These are phyloP conservation scores for Skeletonema potamos DNA, from an alignment of 108 stramenopile species.

Conservation along the genomic window DNA sequence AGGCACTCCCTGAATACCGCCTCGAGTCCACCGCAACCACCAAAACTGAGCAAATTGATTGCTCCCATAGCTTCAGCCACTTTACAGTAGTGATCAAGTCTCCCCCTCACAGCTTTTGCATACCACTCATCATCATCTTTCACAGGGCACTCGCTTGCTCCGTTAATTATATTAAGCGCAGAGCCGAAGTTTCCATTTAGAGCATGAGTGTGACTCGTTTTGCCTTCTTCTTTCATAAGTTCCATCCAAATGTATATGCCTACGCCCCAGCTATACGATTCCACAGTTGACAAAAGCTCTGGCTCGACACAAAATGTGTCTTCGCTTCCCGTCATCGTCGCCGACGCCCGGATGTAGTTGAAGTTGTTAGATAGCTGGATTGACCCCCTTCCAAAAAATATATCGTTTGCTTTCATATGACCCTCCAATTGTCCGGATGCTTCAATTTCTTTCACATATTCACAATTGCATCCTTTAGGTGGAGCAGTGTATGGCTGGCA, in stretches of 20 bases:
- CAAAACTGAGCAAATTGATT: constrained; percentile 14
- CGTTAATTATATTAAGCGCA: constrained; percentile 22
- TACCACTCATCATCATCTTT: constrained; percentile 13
- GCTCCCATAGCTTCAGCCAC: constrained; percentile 22
- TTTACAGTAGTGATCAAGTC: constrained; percentile 33
- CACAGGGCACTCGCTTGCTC: constrained; percentile 21
- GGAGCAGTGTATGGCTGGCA: constrained; percentile 33
- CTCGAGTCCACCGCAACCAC: constrained; percentile 21
- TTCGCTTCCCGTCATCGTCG: constrained; percentile 28
- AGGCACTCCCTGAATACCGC: constrained; percentile 11
- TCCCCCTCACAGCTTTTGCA: constrained; percentile 3
- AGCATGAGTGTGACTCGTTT: constrained; percentile 23
- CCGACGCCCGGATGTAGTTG: constrained; percentile 34
- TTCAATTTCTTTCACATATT: constrained; percentile 38
- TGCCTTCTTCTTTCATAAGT: constrained; percentile 20
- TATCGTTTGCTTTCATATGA: constrained; percentile 21
- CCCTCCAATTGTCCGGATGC: constrained; percentile 23
- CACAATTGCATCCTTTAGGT: constrained; percentile 27
- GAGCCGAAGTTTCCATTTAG: constrained; percentile 27
- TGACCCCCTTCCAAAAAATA: constrained; percentile 30
- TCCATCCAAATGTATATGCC: constrained; percentile 37
- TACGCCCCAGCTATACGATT: constrained; percentile 21
- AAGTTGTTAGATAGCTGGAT: constrained; percentile 35
- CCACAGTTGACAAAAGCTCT: constrained; percentile 16
- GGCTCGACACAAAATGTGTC: constrained; percentile 26